Base-by-base conservation (phyloP, 805 yeast species). In the Myxozyma udenii region DNA sequence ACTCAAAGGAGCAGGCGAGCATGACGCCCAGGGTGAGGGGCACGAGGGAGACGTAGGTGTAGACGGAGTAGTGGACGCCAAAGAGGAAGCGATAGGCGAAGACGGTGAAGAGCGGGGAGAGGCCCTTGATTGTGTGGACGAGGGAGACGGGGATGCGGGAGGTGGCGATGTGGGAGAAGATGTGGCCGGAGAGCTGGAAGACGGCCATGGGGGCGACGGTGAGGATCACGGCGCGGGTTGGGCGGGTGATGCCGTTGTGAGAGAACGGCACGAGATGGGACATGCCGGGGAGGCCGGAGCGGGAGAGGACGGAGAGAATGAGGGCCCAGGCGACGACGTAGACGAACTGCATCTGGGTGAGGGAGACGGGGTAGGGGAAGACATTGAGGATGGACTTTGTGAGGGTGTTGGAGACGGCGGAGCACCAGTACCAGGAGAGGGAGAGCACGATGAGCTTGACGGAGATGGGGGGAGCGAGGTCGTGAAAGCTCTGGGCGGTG, bases 161-260 rank as follows among this genome's bases (percentile, higher is more conserved):
- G 1, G 96, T 89, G n/a, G 98, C 91, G 65, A 86, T 85, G 66
- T 90, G 96, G 5, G 95, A 80, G 12, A 95, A 80, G 56, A 90
- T 81, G 68, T 91, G 98, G 19, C 98, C 98, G 19, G 84, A 73
- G 60, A 91, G 86, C 72, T 91, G 98, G 71, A 91, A 93, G 55
- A 83, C 73, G 5, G 97, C 98, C 95, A 91, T 88, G 18, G 98
- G 98, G 21, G 87, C 78, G 0, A 95, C 87, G 12, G 88, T 83
- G 44, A 72, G 64, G 14, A 86, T 61, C 30, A 84, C 72, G 46
- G 74, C 64, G 43, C 66, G 59, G 1, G 80, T 73, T 22, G 95
- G 93, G 21, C 33, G 62, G 47, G 18, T 46, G 46, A 16, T 55
- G 37, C 67, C 66, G 25, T 54, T 44, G 45, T 62, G 58, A 4